Percentiles rank a stretch among this genome's conserved stretches.
These are phyloP conservation scores for Colletotrichum tropicicola DNA, from an alignment of 2,329 filamentous ascomycete species.

Conservation along the genomic window DNA sequence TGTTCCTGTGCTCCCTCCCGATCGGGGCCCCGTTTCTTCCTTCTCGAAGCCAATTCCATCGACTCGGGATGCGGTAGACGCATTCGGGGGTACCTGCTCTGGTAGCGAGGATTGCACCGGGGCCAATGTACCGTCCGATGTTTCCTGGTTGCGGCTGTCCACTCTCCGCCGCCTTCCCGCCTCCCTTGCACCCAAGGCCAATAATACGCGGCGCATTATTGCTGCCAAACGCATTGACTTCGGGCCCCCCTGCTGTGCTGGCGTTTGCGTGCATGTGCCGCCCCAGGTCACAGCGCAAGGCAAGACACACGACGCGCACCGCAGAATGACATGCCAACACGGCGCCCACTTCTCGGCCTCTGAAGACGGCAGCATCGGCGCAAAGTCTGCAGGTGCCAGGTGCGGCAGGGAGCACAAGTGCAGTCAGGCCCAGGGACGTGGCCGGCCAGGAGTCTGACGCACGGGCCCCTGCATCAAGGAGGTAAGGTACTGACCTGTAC, in stretches of 20 bases:
- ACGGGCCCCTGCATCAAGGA: no score
- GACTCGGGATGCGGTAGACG: slow-evolving; percentile 1
- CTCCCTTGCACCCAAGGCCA: slow-evolving; percentile 14
- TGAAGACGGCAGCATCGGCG: background rate
- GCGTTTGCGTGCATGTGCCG: no score
- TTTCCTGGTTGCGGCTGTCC: slow-evolving; percentile 9
- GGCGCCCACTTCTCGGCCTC: background rate
- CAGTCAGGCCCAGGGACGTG: background rate
- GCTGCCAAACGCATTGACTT: no score
- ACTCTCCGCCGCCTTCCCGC: slow-evolving; percentile 10
- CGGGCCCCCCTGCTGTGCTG: no score
- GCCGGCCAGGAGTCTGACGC: background rate
- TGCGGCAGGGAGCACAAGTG: background rate
- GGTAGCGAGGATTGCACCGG: background rate
- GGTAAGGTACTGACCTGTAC: no score
- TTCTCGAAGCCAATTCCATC: slow-evolving; percentile 24
- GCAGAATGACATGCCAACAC: background rate
- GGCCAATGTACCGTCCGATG: slow-evolving; percentile 5
- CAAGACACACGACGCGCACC: no score
- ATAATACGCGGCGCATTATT: background rate
- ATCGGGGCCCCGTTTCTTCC: slow-evolving; percentile 24
- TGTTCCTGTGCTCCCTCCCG: slow-evolving; percentile 1
- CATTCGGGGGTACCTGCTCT: background rate
- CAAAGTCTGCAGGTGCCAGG: background rate
- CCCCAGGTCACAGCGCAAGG: no score